These are phyloP conservation scores for Marchantia paleacea DNA, from an alignment of 225 moss, liverwort and hornwort genomes.

Conservation along the genomic window DNA sequence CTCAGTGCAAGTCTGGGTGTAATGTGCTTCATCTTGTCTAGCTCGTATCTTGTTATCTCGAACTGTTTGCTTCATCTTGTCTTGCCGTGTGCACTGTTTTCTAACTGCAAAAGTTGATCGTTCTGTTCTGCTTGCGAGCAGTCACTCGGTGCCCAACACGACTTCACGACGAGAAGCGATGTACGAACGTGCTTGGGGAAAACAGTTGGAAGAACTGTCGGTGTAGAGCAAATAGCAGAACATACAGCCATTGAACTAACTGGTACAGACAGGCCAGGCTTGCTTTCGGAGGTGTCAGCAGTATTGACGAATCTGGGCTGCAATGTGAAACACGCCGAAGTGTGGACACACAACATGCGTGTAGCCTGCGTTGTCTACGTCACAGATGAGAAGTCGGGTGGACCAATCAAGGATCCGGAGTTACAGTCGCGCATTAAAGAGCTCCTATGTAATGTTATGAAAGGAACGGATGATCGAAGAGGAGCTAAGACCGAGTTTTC, in stretches of 20 bases:
- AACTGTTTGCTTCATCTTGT: background rate
- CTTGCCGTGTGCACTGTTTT: background rate
- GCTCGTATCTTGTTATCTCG: background rate
- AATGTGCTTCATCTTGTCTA: too few species aligned
- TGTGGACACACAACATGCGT: slow-evolving; percentile 88
- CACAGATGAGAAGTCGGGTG: slow-evolving; percentile 67
- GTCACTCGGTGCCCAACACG: slow-evolving; percentile 62
- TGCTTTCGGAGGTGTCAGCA: slow-evolving; percentile 80
- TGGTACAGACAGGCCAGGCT: slow-evolving; percentile 78
- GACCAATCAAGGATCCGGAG: slow-evolving; percentile 58
- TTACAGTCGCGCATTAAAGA: slow-evolving; percentile 48
- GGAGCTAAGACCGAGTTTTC: slow-evolving; percentile 32
- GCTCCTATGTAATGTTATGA: slow-evolving; percentile 35
- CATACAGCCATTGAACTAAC: slow-evolving; percentile 84
- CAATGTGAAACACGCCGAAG: slow-evolving; percentile 82
- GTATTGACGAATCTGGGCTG: slow-evolving; percentile 68
- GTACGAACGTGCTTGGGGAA: slow-evolving; percentile 53
- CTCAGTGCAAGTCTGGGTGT: too few species aligned
- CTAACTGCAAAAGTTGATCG: background rate
- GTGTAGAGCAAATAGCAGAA: slow-evolving; percentile 58
- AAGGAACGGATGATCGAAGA: slow-evolving; percentile 30
- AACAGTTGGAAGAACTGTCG: slow-evolving; percentile 49
- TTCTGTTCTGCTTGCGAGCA: slow-evolving; percentile 23
- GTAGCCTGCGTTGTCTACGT: slow-evolving; percentile 90
- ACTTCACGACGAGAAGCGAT: slow-evolving; percentile 47